Evolutionary conservation across 2,329 filamentous ascomycete genomes (phyloP), one percentile per base, ranked within the genome.

Genomic region (Sclerotinia nivalis): DNA sequence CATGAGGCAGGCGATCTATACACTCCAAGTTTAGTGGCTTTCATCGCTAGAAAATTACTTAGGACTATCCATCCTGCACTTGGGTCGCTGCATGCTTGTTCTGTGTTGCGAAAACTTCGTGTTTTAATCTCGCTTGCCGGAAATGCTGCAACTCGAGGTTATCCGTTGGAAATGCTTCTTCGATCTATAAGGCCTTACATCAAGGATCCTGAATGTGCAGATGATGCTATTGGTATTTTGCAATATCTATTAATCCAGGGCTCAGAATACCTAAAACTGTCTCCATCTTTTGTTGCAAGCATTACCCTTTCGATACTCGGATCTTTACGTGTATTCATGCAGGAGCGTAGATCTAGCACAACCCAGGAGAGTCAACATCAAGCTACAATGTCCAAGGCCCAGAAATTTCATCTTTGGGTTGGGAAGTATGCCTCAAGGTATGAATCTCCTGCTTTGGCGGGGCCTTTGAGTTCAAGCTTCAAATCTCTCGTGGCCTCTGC

Each of bases 151-250:
- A 83, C 91, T 34, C 83, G 88, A 54, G 91, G 91, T 0, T 98
- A 98, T 77, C 92, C 93, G 15, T 80, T 97, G 20, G 93, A 99
- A 79, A 96, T 97, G 92, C 84, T 97, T 0, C 84, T 99, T 1
- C 92, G 93, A 75, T 90, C 91, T 1, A 84, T 97, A 28, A 86
- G 91, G 13, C 88, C 89, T 0, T 96, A 93, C 74, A 83, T 98
- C 8, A 90, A 90, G 1, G 91, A 98, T 74, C 86, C 90, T 0
- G 91, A 96, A 77, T 98, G 95, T 79, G 92, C 94, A 13, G 93
- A 97, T 77, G 96, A 99, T 81, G 90, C 92, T 1, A 84, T 98
- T 58, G 95, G 94, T 0, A 87, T 99, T 47, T 89, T 92, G 71
- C 91, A 93, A 78, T 97, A 97, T 79, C 85, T 99, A 1, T 83